Evolutionary conservation across 352 stramenopile species (phyloP), one percentile per base, ranked within the genome.

Genomic region (Plasmopara halstedii): DNA sequence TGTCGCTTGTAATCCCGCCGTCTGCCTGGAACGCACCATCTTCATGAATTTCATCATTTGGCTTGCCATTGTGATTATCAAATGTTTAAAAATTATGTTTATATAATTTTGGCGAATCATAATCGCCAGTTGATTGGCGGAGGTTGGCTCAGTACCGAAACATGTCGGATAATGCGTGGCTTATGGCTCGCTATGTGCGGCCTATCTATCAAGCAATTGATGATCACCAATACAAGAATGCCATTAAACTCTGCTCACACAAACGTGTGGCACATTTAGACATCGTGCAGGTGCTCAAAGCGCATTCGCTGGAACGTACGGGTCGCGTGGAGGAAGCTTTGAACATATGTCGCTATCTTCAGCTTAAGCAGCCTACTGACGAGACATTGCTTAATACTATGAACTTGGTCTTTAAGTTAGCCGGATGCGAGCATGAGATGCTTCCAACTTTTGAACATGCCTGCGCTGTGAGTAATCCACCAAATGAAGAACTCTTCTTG

Each of bases 131-230:
- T 15, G 25, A 46, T 18, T 42, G 26, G 21, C 23, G 15, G 21
- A 38, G 26, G 8, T 27, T 22, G 41, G 22, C 14, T 29, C 39
- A 53, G 10, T 48, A 51, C 29, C 31, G 34, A 35, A 41, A 18
- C 19, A 84, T 85, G 76, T 59, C 70, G 52, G 66, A 83, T 49
- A 73, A 83, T 18, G 46, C 58, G 56, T 63, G 75, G 21, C 44
- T 84, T 36, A 72, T 91, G 66, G 67, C 67, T 51, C 79, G 79
- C 62, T 85, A 78, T 51, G 67, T 93, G 58, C 71, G 73, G 8
- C 82, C 82, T 26, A 93, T 93, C 50, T 93, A 93, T 70, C 75
- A 89, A 25, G 77, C 79, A 25, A 93, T 91, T 33, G 82, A 93
- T 59, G 53, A 36, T 29, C 72, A 74, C 1, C 73, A 93, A 58